phyloP scores from a whole-genome alignment of 2,329 filamentous ascomycete genomes.

The Sclerotinia minor region DNA sequence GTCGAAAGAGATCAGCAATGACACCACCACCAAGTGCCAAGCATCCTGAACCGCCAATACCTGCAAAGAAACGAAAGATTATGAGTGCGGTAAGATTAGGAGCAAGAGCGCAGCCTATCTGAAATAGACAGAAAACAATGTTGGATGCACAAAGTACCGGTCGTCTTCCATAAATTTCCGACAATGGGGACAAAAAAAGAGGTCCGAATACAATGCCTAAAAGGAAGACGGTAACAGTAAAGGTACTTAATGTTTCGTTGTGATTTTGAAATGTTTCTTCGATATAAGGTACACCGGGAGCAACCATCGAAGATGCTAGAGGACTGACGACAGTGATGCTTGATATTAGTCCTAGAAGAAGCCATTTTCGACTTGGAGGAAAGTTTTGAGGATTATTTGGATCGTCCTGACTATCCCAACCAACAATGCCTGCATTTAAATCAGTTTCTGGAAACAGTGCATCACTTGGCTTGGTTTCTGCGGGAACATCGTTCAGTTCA shows the following conservation, averaged over 20 bases:
- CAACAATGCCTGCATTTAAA: slow-evolving; percentile 46
- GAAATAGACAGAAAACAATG: slow-evolving; percentile 60
- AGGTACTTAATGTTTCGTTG: slow-evolving; percentile 25
- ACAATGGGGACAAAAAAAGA: slow-evolving; percentile 56
- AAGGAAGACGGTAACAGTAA: slow-evolving; percentile 51
- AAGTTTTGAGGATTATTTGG: slow-evolving; percentile 29
- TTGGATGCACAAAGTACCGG: slow-evolving; percentile 58
- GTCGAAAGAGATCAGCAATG: slow-evolving; percentile 45
- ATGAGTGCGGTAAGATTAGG: slow-evolving; percentile 49
- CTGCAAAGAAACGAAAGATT: slow-evolving; percentile 50
- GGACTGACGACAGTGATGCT: slow-evolving; percentile 32
- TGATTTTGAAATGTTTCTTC: slow-evolving; percentile 31
- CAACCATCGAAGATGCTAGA: slow-evolving; percentile 46
- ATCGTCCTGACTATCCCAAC: slow-evolving; percentile 29
- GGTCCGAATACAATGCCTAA: slow-evolving; percentile 60
- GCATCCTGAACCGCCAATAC: slow-evolving; percentile 48
- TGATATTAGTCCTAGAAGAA: slow-evolving; percentile 23
- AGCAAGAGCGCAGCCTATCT: slow-evolving; percentile 63
- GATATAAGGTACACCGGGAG: slow-evolving; percentile 43
- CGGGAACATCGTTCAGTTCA: background rate
- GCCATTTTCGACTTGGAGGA: slow-evolving; percentile 22
- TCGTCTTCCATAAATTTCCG: slow-evolving; percentile 64
- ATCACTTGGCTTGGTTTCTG: background rate
- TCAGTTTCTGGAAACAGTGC: slow-evolving; percentile 39
- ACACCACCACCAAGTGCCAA: slow-evolving; percentile 47